A percentile compares a stretch with the other conserved stretches of the same genome.
These are phyloP conservation scores for Candida pseudofarinosa DNA, from an alignment of 805 yeast genomes.

Conservation along the genomic window DNA sequence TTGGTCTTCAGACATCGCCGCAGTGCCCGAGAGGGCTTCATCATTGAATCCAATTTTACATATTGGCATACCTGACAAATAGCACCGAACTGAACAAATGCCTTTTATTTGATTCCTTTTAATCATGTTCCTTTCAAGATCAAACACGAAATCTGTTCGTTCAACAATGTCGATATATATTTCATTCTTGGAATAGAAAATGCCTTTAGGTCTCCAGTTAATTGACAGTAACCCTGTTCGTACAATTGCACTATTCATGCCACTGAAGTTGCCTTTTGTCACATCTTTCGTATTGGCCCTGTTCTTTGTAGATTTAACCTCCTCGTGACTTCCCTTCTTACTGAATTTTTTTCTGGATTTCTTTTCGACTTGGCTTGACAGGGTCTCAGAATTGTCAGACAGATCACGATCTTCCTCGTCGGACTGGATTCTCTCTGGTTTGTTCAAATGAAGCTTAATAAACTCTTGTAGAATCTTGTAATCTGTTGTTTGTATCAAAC, in stretches of 20 bases:
- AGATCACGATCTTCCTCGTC: constrained; percentile 6
- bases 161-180: constrained; percentile 41
- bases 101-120: constrained; percentile 33
- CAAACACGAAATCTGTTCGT: constrained; percentile 32
- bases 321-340: constrained; percentile 3
- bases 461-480: constrained; percentile 73
- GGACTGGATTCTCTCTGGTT: constrained; percentile 11
- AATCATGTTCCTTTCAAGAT: constrained; percentile 23
- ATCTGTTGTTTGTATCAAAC: constrained; percentile 82
- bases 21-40: constrained; percentile 30
- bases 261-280: constrained; percentile 15
- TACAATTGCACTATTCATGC: constrained; percentile 65
- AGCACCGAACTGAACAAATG: constrained; percentile 30
- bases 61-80: constrained; percentile 43
- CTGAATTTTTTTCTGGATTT: constrained; percentile 9
- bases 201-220: constrained; percentile 45
- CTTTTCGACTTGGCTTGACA: constrained; percentile 7
- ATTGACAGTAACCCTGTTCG: constrained; percentile 66
- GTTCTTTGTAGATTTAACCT: constrained; percentile 35
- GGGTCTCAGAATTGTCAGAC: constrained; percentile 3
- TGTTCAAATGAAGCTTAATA: constrained; percentile 51
- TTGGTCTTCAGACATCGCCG: not conserved
- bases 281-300: constrained; percentile 31
- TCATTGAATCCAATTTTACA: constrained; percentile 42
- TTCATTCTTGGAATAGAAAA: constrained; percentile 41